Percentiles rank a stretch among this genome's conserved stretches.
Evolutionary conservation across 208 protist genomes (phyloP).

Genomic region (Leishmania aethiopica): DNA sequence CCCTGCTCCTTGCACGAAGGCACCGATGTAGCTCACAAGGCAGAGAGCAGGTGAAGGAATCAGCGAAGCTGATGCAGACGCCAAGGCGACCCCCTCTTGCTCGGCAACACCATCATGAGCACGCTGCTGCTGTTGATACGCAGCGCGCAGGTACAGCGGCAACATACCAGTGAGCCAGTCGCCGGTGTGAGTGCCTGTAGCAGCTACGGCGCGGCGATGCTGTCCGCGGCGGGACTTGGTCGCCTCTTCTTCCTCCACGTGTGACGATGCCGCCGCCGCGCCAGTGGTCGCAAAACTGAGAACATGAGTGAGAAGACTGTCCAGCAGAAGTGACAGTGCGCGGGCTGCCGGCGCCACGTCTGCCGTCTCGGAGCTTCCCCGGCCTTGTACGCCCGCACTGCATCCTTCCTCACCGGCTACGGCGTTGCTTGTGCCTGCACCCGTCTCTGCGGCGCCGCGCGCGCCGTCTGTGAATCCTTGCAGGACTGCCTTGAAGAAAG

Average conservation of each 20-base stretch:
- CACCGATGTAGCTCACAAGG: constrained; percentile 28
- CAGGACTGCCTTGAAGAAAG: constrained; percentile 33
- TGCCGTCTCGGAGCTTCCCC: not conserved
- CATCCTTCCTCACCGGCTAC: not conserved
- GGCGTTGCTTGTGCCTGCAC: not conserved
- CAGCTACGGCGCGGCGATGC: not conserved
- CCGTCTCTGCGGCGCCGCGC: not conserved
- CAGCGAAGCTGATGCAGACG: not conserved
- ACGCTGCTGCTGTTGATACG: constrained; percentile 6
- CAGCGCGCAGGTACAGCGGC: constrained; percentile 24
- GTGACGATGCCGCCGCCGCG: not conserved
- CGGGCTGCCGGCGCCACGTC: not conserved
- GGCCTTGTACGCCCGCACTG: not conserved
- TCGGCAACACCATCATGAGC: not conserved
- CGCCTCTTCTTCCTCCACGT: not conserved
- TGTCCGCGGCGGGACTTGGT: constrained; percentile 10
- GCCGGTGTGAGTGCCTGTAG: not conserved
- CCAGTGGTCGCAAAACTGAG: constrained; percentile 1
- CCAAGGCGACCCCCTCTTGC: not conserved
- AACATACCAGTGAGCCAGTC: constrained; percentile 34
- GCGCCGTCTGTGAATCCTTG: constrained; percentile 21
- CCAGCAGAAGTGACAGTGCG: constrained; percentile 12
- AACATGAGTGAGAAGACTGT: constrained; percentile 11
- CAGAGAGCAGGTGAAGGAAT: constrained; percentile 23
- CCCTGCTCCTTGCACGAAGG: constrained; percentile 24